Base-by-base conservation (phyloP, 2,329 filamentous ascomycete species). In the Exophiala mesophila region DNA sequence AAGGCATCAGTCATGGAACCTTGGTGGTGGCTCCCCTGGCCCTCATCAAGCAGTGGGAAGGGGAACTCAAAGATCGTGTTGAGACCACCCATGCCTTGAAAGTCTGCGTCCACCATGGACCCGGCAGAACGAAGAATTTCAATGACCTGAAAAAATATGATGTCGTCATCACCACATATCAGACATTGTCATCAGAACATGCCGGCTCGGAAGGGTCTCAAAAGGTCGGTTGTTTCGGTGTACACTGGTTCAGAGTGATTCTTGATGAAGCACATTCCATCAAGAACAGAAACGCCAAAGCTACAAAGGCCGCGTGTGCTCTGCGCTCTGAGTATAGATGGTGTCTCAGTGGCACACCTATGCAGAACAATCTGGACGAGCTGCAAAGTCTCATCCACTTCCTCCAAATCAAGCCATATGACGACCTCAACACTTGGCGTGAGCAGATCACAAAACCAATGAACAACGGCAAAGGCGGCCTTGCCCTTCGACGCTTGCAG, bases 331-430 rank as follows among this genome's bases (percentile, higher is more conserved):
- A 92, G 61, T 97, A 95, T 58, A 77, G 92, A 47, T 98, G 92
- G 92, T 97, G 92, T 59, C 68, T 98, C 49, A 95, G 89, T 1
- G 92, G 92, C 39, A 98, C 92, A 1, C 92, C 92, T 0, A 88
- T 98, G 83, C 92, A 98, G 61, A 98, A 98, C 66, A 97, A 95
- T 57, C 77, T 98, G 4, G 92, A 98, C 53, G 92, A 98, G 64
- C 70, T 98, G 38, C 92, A 98, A 60, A 94, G 88, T 54, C 69
- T 98, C 40, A 87, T 98, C 62, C 86, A 83, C 49, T 98, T 98
- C 63, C 73, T 98, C 26, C 82, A 86, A 12, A 95, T 98, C 59
- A 84, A 85, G 55, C 92, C 92, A 1, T 97, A 92, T 59, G 83
- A 94, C 57, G 82, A 96, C 42, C 71, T 96, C 15, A 75, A 77